phyloP scores from a whole-genome alignment of 495 filamentous ascomycete genomes.

The Penicillium longicatenatum region DNA sequence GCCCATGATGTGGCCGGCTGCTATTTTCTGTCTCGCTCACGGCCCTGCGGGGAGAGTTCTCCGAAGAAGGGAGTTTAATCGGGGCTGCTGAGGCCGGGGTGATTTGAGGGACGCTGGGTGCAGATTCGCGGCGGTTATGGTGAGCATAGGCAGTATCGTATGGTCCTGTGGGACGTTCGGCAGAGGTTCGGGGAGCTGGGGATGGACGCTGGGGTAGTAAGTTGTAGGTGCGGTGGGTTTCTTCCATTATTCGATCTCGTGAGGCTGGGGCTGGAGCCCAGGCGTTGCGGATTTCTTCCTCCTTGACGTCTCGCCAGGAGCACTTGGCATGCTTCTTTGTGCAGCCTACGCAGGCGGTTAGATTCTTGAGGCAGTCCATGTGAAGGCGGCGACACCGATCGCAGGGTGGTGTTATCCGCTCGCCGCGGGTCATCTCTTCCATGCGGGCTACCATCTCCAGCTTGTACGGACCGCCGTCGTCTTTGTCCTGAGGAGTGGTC shows the following conservation, averaged over 20 bases:
- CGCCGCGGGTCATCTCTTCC: conserved; percentile 72
- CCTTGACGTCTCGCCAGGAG: conserved; percentile 74
- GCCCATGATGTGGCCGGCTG: conserved; percentile 22
- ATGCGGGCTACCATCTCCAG: conserved; percentile 71
- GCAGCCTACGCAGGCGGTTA: conserved; percentile 83
- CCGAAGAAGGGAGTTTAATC: conserved; percentile 14
- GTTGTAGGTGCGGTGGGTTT: neutral
- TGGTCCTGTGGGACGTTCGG: conserved; percentile 16
- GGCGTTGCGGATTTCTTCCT: conserved; percentile 60
- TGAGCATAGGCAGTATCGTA: conserved; percentile 12
- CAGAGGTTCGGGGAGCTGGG: conserved; percentile 13
- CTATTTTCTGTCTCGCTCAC: conserved; percentile 43
- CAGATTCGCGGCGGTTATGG: conserved; percentile 37
- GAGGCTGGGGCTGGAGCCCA: conserved; percentile 13
- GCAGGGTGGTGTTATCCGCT: conserved; percentile 74
- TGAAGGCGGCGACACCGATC: conserved; percentile 79
- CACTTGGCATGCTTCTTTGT: conserved; percentile 89
- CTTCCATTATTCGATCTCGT: conserved; percentile 20
- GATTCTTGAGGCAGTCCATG: conserved; percentile 80
- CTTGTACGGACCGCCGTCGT: conserved; percentile 64
- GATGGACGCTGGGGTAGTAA: neutral
- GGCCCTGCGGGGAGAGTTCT: conserved; percentile 42
- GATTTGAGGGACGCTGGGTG: conserved; percentile 27
- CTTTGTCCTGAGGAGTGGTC: conserved; percentile 50
- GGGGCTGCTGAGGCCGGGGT: conserved; percentile 14